phyloP scores from a whole-genome alignment of 305 asterid genomes.

The Lippia alba region DNA sequence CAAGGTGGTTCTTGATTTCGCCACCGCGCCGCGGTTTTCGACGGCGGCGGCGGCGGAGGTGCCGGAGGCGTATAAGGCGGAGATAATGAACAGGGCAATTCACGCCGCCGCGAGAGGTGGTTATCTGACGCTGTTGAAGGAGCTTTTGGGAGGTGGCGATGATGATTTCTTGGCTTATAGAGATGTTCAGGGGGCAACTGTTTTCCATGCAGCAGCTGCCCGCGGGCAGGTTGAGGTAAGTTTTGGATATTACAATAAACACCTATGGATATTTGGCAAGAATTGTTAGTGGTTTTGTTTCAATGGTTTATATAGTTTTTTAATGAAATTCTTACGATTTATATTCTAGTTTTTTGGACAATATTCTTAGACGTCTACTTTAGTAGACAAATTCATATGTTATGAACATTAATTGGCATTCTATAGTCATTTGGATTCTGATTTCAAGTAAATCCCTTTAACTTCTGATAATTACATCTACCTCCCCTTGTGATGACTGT shows the following conservation, averaged over 20 bases:
- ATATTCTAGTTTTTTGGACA: no score
- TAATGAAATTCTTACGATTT: no score
- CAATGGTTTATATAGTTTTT: no score
- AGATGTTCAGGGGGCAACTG: conserved; percentile 74
- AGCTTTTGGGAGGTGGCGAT: conserved; percentile 66
- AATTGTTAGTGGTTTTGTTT: background rate
- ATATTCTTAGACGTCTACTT: no score
- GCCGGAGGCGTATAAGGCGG: conserved; percentile 77
- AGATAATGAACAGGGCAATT: conserved; percentile 83
- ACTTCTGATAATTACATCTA: no score
- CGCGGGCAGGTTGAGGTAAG: conserved; percentile 87
- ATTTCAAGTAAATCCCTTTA: no score
- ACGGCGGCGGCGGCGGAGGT: conserved; percentile 52
- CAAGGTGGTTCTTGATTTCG: conserved; percentile 58
- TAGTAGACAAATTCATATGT: no score
- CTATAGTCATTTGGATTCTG: no score
- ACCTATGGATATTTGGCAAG: background rate
- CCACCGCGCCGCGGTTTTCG: conserved; percentile 68
- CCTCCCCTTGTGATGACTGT: no score
- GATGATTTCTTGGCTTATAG: conserved; percentile 67
- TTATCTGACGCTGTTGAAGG: conserved; percentile 65
- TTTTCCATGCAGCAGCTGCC: conserved; percentile 92
- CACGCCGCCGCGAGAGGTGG: conserved; percentile 98
- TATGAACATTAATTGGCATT: no score
- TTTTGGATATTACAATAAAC: no score